These are phyloP conservation scores for Pseudogymnoascus sp. DNA, from an alignment of 2,329 filamentous ascomycete species.

Conservation along the genomic window DNA sequence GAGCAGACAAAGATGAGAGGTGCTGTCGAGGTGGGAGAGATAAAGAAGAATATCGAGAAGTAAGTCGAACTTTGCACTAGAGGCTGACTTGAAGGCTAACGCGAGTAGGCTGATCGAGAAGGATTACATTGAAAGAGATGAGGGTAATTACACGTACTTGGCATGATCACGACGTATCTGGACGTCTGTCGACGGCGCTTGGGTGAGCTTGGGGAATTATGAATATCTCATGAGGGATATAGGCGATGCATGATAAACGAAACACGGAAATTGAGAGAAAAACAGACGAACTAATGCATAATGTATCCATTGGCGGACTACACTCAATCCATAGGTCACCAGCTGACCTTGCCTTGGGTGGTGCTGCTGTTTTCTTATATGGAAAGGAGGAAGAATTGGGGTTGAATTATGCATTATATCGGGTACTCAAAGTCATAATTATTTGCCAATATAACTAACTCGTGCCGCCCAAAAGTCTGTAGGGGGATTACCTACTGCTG, in stretches of 20 bases:
- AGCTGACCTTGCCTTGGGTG: neutral
- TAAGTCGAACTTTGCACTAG: slow-evolving; percentile 36
- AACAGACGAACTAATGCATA: neutral
- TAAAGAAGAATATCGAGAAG: slow-evolving; percentile 97
- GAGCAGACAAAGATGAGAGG: slow-evolving; percentile 80
- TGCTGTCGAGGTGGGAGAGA: slow-evolving; percentile 73
- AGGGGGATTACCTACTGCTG: too few species aligned
- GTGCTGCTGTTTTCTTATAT: neutral
- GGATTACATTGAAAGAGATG: slow-evolving; percentile 78
- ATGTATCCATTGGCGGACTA: neutral
- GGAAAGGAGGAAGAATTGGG: neutral
- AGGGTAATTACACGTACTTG: slow-evolving; percentile 61
- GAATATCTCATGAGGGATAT: neutral
- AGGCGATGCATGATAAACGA: neutral
- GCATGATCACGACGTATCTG: slow-evolving; percentile 36
- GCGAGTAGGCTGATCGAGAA: slow-evolving; percentile 70
- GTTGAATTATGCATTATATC: neutral
- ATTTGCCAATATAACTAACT: neutral
- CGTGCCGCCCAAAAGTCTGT: neutral
- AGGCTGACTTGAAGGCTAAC: slow-evolving; percentile 24
- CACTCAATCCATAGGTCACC: neutral
- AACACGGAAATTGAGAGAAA: neutral
- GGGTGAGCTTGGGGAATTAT: neutral
- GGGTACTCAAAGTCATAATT: neutral
- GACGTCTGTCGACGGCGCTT: neutral